phyloP scores from a whole-genome alignment of 495 filamentous ascomycete genomes.

The Xylaria grammica region DNA sequence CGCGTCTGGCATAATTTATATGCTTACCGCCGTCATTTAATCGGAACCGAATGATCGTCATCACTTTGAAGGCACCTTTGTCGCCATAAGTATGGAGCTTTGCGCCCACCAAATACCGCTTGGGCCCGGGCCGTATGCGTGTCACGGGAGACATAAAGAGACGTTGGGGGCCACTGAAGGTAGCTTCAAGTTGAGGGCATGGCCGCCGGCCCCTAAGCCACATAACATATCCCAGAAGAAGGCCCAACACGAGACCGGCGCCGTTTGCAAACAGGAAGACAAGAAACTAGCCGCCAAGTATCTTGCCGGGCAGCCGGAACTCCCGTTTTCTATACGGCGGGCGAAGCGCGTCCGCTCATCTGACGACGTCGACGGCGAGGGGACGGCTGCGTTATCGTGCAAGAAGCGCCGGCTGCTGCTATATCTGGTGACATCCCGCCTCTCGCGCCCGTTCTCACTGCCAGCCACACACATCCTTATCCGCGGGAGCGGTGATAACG shows the following conservation, averaged over 20 bases:
- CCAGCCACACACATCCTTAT: conserved; percentile 72
- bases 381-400: conserved; percentile 52
- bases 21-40: neutral
- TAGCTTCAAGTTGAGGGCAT: no score
- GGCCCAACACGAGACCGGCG: neutral
- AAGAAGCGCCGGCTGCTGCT: conserved; percentile 73
- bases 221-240: no score
- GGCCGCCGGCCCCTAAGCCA: no score
- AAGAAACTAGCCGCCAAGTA: neutral
- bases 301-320: neutral
- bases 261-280: neutral
- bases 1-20: neutral
- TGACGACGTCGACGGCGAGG: conserved; percentile 67
- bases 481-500: conserved; percentile 56
- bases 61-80: neutral
- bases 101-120: neutral
- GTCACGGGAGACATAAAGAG: neutral
- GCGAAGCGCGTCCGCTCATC: conserved; percentile 62
- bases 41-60: conserved; percentile 2
- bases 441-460: conserved; percentile 69
- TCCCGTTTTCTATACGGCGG: neutral
- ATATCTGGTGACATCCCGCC: conserved; percentile 68
- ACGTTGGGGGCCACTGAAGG: no score
- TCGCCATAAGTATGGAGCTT: conserved; percentile 7
- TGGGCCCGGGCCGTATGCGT: conserved; percentile 1